Evolutionary conservation across 352 stramenopile genomes (phyloP), one percentile per base, ranked within the genome.

Genomic region (Phytophthora colocasiae): DNA sequence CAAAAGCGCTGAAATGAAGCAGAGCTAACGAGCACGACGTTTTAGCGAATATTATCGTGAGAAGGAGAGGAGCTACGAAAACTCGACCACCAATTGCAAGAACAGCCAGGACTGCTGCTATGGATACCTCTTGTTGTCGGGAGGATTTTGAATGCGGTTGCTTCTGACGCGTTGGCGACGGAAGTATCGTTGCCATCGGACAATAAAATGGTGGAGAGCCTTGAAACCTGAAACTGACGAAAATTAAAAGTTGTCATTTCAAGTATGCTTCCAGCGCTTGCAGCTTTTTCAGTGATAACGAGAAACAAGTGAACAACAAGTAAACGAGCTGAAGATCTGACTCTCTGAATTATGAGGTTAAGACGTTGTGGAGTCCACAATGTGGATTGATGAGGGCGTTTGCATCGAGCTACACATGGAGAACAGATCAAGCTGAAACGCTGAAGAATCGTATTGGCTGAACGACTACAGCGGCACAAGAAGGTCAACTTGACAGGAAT

Each of bases 41-140:
- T 15, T n/a, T 31, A 0, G 27, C 9, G 15, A 68, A 60, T 24
- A 75, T 32, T 1, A 64, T 2, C 7, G 51, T 2, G 0, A 75
- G 19, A 27, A 71, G 54, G 15, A 64, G 12, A 34, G 62, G 67
- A 1, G 66, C 61, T 11, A 75, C 19, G 5, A 71, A 50, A 12
- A 71, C 48, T 12, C 55, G 50, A 26, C 61, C 64, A 6, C 45
- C 24, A 2, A 69, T 50, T 1, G 65, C 58, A 5, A 73, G 32
- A 27, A 31, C 56, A 4, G 52, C 58, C 19, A 36, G 38, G 6
- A 68, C 15, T 17, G 53, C 38, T 15, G 49, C 63, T 15, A 44
- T 36, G 31, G 31, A 36, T 36, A 50, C 12, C 49, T 45, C 15
- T 34, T 15, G 9, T 55, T 52, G n/a, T 12, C 17, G 17, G 8